A percentile compares a stretch with the other conserved stretches of the same genome.
Evolutionary conservation across 306 rosid genomes (phyloP).

Genomic region (Benincasa hispida): DNA sequence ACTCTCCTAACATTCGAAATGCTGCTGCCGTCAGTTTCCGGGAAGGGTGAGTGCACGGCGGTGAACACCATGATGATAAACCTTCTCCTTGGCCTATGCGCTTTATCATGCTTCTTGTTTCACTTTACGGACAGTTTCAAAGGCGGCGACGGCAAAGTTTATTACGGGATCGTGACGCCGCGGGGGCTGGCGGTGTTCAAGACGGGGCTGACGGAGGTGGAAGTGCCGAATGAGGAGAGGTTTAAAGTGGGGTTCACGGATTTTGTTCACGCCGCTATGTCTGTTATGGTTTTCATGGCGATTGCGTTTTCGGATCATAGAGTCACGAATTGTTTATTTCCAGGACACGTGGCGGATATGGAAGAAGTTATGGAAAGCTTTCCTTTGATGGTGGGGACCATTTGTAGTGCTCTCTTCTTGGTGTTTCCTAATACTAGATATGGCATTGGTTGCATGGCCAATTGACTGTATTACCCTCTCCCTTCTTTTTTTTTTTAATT

Average conservation of each 20-base stretch:
- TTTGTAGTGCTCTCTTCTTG: constrained; percentile 59
- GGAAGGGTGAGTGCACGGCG: constrained; percentile 38
- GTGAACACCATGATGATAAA: constrained; percentile 38
- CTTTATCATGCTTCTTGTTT: constrained; percentile 70
- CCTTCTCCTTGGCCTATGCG: constrained; percentile 28
- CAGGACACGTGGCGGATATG: constrained; percentile 50
- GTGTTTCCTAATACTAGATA: constrained; percentile 50
- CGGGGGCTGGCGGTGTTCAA: constrained; percentile 56
- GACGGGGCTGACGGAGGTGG: constrained; percentile 24
- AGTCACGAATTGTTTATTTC: constrained; percentile 52
- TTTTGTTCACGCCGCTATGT: constrained; percentile 66
- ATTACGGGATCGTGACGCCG: constrained; percentile 55
- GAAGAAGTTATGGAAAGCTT: constrained; percentile 70
- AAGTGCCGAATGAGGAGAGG: constrained; percentile 36
- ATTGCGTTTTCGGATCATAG: constrained; percentile 70
- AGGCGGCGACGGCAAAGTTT: constrained; percentile 40
- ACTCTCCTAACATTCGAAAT: constrained; percentile 72
- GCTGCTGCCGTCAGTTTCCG: constrained; percentile 62
- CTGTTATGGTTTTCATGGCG: constrained; percentile 57
- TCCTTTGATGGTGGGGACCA: constrained; percentile 53
- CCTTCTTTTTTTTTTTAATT: too few relatives aligned
- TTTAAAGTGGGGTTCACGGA: constrained; percentile 30
- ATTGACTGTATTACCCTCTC: background rate
- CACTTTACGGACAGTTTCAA: constrained; percentile 63
- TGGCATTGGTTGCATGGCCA: constrained; percentile 64